phyloP scores from a whole-genome alignment of 495 filamentous ascomycete species.

The Endocarpon pusillum region DNA sequence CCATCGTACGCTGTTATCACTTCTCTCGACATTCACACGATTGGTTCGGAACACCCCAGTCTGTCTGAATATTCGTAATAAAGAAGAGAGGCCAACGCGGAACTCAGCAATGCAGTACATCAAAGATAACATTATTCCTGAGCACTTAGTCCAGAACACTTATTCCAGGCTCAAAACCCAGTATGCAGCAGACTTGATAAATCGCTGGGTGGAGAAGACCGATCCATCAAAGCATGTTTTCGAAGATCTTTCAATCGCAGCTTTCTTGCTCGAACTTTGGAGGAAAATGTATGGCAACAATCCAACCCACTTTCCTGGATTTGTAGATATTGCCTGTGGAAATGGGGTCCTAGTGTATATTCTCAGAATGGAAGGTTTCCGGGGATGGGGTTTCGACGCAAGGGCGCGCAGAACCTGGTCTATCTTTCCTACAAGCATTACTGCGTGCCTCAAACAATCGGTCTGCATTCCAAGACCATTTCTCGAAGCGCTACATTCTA shows the following conservation, averaged over 20 bases:
- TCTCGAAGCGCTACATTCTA: conserved; percentile 11
- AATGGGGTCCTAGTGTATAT: conserved; percentile 88
- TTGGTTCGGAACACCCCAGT: conserved; percentile 46
- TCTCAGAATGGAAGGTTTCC: conserved; percentile 64
- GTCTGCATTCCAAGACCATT: conserved; percentile 56
- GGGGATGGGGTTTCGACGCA: conserved; percentile 84
- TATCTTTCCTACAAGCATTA: conserved; percentile 40
- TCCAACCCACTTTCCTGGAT: conserved; percentile 51
- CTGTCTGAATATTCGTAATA: no score
- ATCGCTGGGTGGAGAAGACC: conserved; percentile 66
- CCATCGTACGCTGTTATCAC: conserved; percentile 48
- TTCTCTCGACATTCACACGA: conserved; percentile 58
- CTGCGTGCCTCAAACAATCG: conserved; percentile 44
- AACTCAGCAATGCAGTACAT: conserved; percentile 27
- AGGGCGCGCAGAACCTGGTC: conserved; percentile 67
- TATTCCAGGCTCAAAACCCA: conserved; percentile 64
- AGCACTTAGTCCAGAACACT: conserved; percentile 56
- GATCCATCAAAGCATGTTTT: conserved; percentile 87
- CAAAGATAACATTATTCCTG: conserved; percentile 64
- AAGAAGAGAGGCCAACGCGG: conserved; percentile 22
- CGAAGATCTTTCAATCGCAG: conserved; percentile 82
- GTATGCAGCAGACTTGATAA: conserved; percentile 50
- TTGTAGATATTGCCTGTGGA: conserved; percentile 90
- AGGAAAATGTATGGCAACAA: conserved; percentile 50
- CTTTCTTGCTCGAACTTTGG: conserved; percentile 91